These are phyloP conservation scores for Pleurotus citrinopileatus DNA, from an alignment of 768 basidiomycete species.

Conservation along the genomic window DNA sequence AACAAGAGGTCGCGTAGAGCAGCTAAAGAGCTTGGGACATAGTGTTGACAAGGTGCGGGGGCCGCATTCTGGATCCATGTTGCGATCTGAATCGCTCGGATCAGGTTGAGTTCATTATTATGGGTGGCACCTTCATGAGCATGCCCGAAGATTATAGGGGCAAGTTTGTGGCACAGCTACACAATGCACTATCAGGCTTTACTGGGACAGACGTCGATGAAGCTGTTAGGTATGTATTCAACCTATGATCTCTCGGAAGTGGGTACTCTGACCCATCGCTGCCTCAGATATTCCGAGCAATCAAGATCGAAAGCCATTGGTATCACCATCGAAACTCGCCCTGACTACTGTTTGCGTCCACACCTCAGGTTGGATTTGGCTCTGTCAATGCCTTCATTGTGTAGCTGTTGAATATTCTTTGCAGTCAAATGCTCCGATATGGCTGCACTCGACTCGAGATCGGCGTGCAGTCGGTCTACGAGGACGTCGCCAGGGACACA, in stretches of 20 bases:
- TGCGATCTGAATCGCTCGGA: neutral
- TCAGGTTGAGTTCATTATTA: slow-evolving; percentile 88
- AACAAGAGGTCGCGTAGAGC: slow-evolving; percentile 92
- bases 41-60: slow-evolving; percentile 88
- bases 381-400: neutral
- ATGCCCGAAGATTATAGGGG: slow-evolving; percentile 96
- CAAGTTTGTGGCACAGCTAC: slow-evolving; percentile 92
- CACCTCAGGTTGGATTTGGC: slow-evolving; percentile 76
- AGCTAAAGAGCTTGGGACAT: slow-evolving; percentile 93
- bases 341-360: slow-evolving; percentile 96
- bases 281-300: slow-evolving; percentile 92
- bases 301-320: slow-evolving; percentile 98
- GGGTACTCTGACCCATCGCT: neutral
- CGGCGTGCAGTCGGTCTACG: slow-evolving; percentile 98
- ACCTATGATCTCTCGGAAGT: slow-evolving; percentile 1
- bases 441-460: slow-evolving; percentile 98
- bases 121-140: slow-evolving; percentile 99
- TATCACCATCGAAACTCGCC: slow-evolving; percentile 97
- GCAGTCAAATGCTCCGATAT: slow-evolving; percentile 96
- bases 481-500: slow-evolving; percentile 98
- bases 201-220: slow-evolving; percentile 94
- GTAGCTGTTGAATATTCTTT: slow-evolving; percentile 2
- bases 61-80: neutral
- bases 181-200: slow-evolving; percentile 94
- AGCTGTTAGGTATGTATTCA: slow-evolving; percentile 67